Conservation (phyloP, 208 protist species). For the Eutreptiella sp. region DNA sequence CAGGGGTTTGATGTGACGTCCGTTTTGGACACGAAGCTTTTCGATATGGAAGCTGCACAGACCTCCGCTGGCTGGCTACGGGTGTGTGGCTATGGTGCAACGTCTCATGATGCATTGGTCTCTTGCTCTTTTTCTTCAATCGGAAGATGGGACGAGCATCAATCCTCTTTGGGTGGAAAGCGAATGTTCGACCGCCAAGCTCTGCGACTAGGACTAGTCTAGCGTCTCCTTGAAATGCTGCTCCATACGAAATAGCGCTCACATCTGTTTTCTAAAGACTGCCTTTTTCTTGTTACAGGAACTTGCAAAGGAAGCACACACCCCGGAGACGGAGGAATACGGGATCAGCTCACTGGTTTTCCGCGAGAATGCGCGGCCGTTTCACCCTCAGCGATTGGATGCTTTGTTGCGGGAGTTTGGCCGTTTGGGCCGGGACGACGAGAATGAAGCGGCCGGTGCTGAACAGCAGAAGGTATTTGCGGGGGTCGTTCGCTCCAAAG, state of each 20-base stretch:
- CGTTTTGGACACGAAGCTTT: no score
- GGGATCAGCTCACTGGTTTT: slow-evolving; percentile 50
- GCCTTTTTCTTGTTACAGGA: neutral
- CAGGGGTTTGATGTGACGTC: no score
- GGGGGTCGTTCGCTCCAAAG: slow-evolving; percentile 41
- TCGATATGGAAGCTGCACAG: no score
- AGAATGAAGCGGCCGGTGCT: neutral
- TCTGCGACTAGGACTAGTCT: no score
- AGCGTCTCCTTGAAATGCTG: no score
- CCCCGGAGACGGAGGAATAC: slow-evolving; percentile 52
- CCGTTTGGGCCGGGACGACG: neutral
- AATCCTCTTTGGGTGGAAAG: no score
- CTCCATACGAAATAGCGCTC: neutral
- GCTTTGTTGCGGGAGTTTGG: slow-evolving; percentile 7
- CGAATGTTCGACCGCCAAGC: no score
- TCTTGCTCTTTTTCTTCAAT: no score
- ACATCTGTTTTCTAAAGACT: neutral
- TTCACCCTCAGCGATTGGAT: slow-evolving; percentile 42
- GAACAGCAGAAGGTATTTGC: slow-evolving; percentile 9
- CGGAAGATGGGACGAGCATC: no score
- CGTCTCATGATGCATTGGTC: no score
- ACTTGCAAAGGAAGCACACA: slow-evolving; percentile 18
- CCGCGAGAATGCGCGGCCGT: slow-evolving; percentile 36
- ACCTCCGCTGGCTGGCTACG: no score
- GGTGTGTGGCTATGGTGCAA: no score